Conservation (phyloP, 202 grass and related monocot species). For the Tripidium arundinaceum region DNA sequence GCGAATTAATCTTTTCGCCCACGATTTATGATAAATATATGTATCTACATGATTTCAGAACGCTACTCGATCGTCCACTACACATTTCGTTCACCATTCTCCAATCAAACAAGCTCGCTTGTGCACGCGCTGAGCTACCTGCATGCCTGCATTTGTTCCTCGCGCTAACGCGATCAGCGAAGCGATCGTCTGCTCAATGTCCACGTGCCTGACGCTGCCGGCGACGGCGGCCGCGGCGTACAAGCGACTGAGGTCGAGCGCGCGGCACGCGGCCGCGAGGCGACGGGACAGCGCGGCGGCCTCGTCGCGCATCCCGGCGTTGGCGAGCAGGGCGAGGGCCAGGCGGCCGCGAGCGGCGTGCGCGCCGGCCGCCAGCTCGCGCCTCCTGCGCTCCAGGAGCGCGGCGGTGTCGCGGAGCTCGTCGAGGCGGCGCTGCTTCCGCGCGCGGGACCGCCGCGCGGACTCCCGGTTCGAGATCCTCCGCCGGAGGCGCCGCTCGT, state of each 20-base stretch:
- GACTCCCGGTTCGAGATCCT: constrained; percentile 76
- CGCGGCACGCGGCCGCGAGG: constrained; percentile 21
- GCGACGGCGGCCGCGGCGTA: not conserved
- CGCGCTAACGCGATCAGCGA: constrained; percentile 55
- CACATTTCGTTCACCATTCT: not conserved
- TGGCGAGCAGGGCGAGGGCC: constrained; percentile 26
- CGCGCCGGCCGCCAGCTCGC: constrained; percentile 27
- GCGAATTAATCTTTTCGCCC: not conserved
- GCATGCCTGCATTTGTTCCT: not conserved
- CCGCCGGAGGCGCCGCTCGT: constrained; percentile 24
- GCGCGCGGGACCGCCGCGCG: constrained; percentile 59
- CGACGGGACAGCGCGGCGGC: constrained; percentile 34
- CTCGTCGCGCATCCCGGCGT: constrained; percentile 41
- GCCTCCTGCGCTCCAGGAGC: constrained; percentile 24
- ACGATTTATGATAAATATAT: not conserved
- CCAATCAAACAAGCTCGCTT: not conserved
- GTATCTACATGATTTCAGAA: too few species aligned
- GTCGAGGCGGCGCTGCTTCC: constrained; percentile 66
- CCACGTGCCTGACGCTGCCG: not conserved
- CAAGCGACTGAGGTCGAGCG: constrained; percentile 22
- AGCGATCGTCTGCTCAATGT: constrained; percentile 48
- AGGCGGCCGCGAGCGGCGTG: not conserved
- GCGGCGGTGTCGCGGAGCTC: constrained; percentile 20
- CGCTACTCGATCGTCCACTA: too few species aligned
- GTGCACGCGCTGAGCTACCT: too few species aligned